Evolutionary conservation across 176 grass and related monocot genomes (phyloP).

Genomic region (Secale cereale): DNA sequence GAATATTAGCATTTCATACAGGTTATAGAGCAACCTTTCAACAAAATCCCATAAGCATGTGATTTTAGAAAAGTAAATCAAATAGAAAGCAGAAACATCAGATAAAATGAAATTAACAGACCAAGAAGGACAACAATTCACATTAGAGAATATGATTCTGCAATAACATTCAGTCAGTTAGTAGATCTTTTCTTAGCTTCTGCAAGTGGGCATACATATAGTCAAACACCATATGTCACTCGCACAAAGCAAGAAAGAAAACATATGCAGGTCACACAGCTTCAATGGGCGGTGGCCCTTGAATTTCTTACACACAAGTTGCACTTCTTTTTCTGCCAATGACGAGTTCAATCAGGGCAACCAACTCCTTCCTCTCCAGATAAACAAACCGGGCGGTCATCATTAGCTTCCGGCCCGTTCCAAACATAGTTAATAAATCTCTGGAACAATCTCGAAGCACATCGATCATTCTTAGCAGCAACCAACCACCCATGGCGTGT

Average conservation of each 20-base stretch:
- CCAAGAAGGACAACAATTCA: neutral
- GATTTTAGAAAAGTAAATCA: neutral
- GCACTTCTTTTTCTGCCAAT: conserved; percentile 30
- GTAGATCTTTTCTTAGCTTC: conserved; percentile 32
- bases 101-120: neutral
- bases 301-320: conserved; percentile 28
- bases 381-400: conserved; percentile 12
- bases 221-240: conserved; percentile 3
- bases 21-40: neutral
- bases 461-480: neutral
- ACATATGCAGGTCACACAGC: conserved; percentile 20
- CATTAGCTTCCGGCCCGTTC: conserved; percentile 9
- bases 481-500: conserved; percentile 23
- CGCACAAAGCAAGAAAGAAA: neutral
- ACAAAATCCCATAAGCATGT: neutral
- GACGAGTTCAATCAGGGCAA: conserved; percentile 9
- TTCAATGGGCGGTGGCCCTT: conserved; percentile 27
- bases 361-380: neutral
- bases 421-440: conserved; percentile 40
- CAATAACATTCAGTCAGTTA: neutral
- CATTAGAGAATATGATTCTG: neutral
- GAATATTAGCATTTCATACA: neutral
- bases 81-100: neutral
- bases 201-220: conserved; percentile 31
- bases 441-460: conserved; percentile 32